These are phyloP conservation scores for Orbilia ellipsospora DNA, from an alignment of 2,329 filamentous ascomycete species.

Conservation along the genomic window DNA sequence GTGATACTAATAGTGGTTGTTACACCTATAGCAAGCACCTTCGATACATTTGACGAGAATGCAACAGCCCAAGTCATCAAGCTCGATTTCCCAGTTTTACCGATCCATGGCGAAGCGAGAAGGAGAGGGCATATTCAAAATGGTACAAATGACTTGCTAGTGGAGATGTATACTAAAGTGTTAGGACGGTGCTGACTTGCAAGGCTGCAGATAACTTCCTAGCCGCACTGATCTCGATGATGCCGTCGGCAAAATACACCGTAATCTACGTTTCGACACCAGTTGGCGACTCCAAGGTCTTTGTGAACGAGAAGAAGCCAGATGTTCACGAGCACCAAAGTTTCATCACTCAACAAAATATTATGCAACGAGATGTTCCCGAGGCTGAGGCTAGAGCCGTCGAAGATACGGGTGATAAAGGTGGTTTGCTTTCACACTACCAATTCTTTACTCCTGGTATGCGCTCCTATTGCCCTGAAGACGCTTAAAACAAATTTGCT, in stretches of 20 bases:
- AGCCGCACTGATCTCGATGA: slow-evolving; percentile 57
- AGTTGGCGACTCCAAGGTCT: slow-evolving; percentile 36
- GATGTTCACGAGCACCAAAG: slow-evolving; percentile 37
- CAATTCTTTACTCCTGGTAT: slow-evolving; percentile 92
- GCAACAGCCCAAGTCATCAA: slow-evolving; percentile 50
- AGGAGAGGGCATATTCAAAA: slow-evolving; percentile 46
- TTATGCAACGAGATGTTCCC: slow-evolving; percentile 28
- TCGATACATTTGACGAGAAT: slow-evolving; percentile 57
- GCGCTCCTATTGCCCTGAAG: slow-evolving; percentile 2
- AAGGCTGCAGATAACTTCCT: slow-evolving; percentile 57
- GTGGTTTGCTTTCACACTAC: slow-evolving; percentile 83
- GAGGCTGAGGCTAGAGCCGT: slow-evolving; percentile 1
- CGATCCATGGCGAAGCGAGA: slow-evolving; percentile 39
- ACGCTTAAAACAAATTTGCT: neutral
- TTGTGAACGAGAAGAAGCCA: slow-evolving; percentile 36
- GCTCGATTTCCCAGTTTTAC: slow-evolving; percentile 50
- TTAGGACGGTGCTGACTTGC: neutral
- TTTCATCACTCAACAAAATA: slow-evolving; percentile 35
- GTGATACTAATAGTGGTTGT: no score
- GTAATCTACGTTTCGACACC: slow-evolving; percentile 59
- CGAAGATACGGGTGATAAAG: slow-evolving; percentile 12
- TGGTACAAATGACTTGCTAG: slow-evolving; percentile 14
- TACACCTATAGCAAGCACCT: slow-evolving; percentile 49
- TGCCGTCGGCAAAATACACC: slow-evolving; percentile 57
- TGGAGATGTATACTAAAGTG: neutral